Conservation (phyloP, 495 filamentous ascomycete species). For the Neurospora tetrasperma region DNA sequence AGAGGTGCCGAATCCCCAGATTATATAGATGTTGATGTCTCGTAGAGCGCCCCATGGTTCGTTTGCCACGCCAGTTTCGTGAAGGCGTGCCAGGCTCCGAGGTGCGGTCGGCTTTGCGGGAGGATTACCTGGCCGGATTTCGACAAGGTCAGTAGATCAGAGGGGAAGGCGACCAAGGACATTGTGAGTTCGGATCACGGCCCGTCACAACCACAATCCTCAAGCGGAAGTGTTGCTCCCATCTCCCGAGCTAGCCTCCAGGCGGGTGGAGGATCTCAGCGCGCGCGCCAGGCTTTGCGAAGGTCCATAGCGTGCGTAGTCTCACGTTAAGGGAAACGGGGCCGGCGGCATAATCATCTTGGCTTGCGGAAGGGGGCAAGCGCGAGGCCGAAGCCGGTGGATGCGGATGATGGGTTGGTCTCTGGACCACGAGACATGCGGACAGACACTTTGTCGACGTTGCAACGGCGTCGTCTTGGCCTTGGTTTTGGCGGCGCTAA, state of each 20-base stretch:
- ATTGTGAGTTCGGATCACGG: constrained; percentile 18
- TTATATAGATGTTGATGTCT: constrained; percentile 15
- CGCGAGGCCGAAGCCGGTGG: neutral
- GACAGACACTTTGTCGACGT: constrained; percentile 14
- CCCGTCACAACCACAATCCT: constrained; percentile 13
- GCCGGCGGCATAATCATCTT: neutral
- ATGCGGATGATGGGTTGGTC: neutral
- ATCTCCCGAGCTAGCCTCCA: neutral
- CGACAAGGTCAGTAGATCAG: constrained; percentile 4
- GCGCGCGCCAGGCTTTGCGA: neutral
- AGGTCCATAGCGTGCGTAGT: constrained; percentile 8
- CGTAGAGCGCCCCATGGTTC: neutral
- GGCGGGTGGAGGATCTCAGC: neutral
- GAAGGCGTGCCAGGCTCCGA: constrained; percentile 6
- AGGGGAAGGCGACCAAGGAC: neutral
- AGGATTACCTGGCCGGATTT: neutral
- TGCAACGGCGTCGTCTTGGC: constrained; percentile 6
- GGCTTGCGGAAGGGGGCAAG: constrained; percentile 2
- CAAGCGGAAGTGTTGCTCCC: constrained; percentile 5
- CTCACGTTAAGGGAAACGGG: constrained; percentile 4
- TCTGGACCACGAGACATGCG: constrained; percentile 6
- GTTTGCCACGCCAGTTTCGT: constrained; percentile 2
- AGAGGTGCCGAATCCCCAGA: constrained; percentile 2
- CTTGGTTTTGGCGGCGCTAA: constrained; percentile 2
- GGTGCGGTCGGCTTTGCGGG: constrained; percentile 6